A percentile compares a stretch with the other conserved stretches of the same genome.
These are phyloP conservation scores for Rhizophagus clarus DNA, from an alignment of 192 early-diverging fungal genomes.

Conservation along the genomic window DNA sequence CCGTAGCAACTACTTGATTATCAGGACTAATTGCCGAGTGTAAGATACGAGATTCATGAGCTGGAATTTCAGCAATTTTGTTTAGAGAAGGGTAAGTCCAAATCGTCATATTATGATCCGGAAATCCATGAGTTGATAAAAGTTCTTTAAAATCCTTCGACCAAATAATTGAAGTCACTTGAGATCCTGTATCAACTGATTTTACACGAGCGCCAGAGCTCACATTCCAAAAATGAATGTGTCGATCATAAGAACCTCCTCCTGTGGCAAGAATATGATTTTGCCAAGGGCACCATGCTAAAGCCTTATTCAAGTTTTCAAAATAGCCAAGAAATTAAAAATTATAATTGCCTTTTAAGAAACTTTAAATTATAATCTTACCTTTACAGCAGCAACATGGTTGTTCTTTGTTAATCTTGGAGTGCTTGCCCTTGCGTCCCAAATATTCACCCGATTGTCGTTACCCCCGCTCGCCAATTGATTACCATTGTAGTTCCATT, in stretches of 20 bases:
- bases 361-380: conserved; percentile 42
- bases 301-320: conserved; percentile 59
- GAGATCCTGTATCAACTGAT: conserved; percentile 79
- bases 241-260: conserved; percentile 87
- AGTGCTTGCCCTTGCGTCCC: conserved; percentile 71
- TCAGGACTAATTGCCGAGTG: conserved; percentile 92
- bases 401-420: conserved; percentile 72
- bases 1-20: conserved; percentile 88
- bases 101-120: conserved; percentile 81
- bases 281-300: conserved; percentile 97
- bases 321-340: conserved; percentile 2
- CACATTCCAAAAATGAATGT: conserved; percentile 93
- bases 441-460: conserved; percentile 90
- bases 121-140: conserved; percentile 90
- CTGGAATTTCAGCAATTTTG: conserved; percentile 72
- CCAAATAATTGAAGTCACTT: conserved; percentile 94
- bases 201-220: conserved; percentile 62
- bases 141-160: conserved; percentile 83
- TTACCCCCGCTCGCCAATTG: conserved; percentile 93
- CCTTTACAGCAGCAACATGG: conserved; percentile 92
- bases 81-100: conserved; percentile 81
- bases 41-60: conserved; percentile 85
- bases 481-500: conserved; percentile 79
- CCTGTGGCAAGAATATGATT: conserved; percentile 82
- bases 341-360: conserved; percentile 32